Percentiles rank a stretch among this genome's conserved stretches.
These are phyloP conservation scores for Fusarium coffeatum DNA, from an alignment of 2,329 filamentous ascomycete species.

Conservation along the genomic window DNA sequence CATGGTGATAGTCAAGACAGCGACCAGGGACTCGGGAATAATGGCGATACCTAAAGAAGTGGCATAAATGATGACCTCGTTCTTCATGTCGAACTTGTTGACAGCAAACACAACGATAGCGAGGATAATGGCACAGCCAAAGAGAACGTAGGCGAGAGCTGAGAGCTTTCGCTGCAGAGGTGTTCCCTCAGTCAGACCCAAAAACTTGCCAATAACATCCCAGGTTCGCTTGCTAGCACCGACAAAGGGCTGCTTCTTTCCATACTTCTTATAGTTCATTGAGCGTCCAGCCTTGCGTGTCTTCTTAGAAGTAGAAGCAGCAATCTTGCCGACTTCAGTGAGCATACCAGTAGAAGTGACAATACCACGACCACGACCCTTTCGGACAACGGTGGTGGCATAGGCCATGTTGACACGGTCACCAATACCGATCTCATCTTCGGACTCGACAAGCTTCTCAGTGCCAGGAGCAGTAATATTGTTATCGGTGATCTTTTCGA, in stretches of 20 bases:
- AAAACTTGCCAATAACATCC: slow-evolving; percentile 66
- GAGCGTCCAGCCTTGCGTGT: slow-evolving; percentile 65
- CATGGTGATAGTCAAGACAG: slow-evolving; percentile 77
- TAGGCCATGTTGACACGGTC: slow-evolving; percentile 81
- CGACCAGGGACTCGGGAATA: slow-evolving; percentile 73
- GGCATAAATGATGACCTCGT: slow-evolving; percentile 68
- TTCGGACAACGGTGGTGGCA: slow-evolving; percentile 77
- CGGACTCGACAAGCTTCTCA: slow-evolving; percentile 58
- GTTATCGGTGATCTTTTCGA: slow-evolving; percentile 71
- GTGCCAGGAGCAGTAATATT: slow-evolving; percentile 57
- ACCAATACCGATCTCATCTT: slow-evolving; percentile 71
- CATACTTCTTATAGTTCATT: slow-evolving; percentile 66
- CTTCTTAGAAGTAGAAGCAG: slow-evolving; percentile 65
- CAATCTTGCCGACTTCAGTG: slow-evolving; percentile 78
- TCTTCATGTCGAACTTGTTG: slow-evolving; percentile 63
- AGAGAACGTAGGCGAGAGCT: slow-evolving; percentile 80
- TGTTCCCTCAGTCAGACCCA: slow-evolving; percentile 74
- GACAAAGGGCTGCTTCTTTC: slow-evolving; percentile 61
- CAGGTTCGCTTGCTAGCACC: slow-evolving; percentile 61
- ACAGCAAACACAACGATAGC: slow-evolving; percentile 69
- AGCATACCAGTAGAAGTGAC: slow-evolving; percentile 78
- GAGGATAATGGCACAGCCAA: slow-evolving; percentile 73
- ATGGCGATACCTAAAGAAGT: slow-evolving; percentile 71
- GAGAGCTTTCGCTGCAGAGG: slow-evolving; percentile 83
- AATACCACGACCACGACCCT: slow-evolving; percentile 78